Evolutionary conservation across 1,139 yeast species (phyloP).

Genomic region (Sugiyamaella sp.): DNA sequence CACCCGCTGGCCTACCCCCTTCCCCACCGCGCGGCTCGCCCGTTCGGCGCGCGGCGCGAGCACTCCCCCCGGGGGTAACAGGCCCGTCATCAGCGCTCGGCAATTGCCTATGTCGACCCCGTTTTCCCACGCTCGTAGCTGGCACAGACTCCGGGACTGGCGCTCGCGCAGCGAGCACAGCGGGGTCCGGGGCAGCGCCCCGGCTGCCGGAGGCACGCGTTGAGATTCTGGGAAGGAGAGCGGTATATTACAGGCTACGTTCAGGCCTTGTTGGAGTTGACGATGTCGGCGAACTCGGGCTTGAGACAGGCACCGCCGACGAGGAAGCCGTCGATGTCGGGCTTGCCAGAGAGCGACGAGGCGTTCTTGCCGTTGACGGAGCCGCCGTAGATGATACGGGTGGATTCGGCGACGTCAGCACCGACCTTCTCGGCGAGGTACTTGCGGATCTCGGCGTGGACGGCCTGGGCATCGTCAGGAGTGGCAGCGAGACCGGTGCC

Average conservation of each 20-base stretch:
- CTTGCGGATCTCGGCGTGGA: conserved; percentile 86
- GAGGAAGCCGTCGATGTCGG: conserved; percentile 96
- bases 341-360: conserved; percentile 84
- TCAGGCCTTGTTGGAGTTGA: conserved; percentile 75
- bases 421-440: conserved; percentile 80
- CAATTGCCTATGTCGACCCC: too few relatives aligned
- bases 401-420: conserved; percentile 69
- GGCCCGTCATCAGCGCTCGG: too few relatives aligned
- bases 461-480: conserved; percentile 90
- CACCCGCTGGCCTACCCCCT: background rate
- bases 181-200: conserved; percentile 3
- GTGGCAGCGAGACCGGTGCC: conserved; percentile 99
- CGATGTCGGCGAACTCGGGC: conserved; percentile 95
- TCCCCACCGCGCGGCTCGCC: background rate
- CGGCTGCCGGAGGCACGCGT: conserved; percentile 4
- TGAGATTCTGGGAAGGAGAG: too few relatives aligned
- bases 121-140: too few relatives aligned
- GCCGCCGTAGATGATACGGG: conserved; percentile 98
- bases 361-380: conserved; percentile 97
- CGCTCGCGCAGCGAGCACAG: too few relatives aligned
- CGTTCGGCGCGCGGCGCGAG: too few relatives aligned
- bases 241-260: background rate
- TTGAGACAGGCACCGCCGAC: conserved; percentile 99
- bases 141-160: too few relatives aligned
- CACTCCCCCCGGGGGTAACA: too few relatives aligned